These are phyloP conservation scores for Yarrowia hollandica DNA, from an alignment of 805 yeast species.

Conservation along the genomic window DNA sequence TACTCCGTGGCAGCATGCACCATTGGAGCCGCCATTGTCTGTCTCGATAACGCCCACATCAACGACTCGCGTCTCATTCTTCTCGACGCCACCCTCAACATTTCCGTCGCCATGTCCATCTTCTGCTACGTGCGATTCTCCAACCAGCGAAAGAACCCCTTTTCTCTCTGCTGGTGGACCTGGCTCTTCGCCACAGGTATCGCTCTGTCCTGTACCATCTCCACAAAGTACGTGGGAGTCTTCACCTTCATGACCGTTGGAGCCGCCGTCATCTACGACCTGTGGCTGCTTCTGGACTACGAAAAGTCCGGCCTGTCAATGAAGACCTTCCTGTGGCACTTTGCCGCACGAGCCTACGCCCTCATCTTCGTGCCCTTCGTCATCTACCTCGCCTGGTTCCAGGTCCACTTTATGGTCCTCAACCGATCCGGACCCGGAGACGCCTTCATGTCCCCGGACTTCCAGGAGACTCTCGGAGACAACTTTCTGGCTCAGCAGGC, in stretches of 20 bases:
- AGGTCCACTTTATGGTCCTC: conserved; percentile 81
- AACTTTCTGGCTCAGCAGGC: conserved; percentile 72
- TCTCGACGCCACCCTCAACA: conserved; percentile 83
- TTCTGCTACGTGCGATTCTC: conserved; percentile 78
- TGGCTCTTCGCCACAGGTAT: conserved; percentile 88
- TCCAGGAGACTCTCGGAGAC: conserved; percentile 89
- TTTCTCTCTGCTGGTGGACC: conserved; percentile 72
- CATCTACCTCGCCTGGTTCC: conserved; percentile 86
- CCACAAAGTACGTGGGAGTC: conserved; percentile 95
- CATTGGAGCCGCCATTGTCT: conserved; percentile 72
- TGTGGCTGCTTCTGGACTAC: conserved; percentile 83
- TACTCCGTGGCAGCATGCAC: conserved; percentile 76
- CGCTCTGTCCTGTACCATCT: conserved; percentile 83
- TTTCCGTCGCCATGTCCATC: conserved; percentile 79
- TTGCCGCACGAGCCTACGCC: conserved; percentile 67
- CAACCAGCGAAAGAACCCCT: conserved; percentile 65
- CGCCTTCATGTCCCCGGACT: conserved; percentile 87
- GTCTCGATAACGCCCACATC: conserved; percentile 87
- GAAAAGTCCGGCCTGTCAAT: conserved; percentile 57
- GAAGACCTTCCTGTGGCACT: conserved; percentile 60
- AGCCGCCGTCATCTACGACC: conserved; percentile 75
- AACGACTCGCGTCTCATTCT: conserved; percentile 87
- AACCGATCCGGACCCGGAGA: conserved; percentile 94
- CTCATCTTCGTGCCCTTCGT: conserved; percentile 78
- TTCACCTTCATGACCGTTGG: conserved; percentile 90